Evolutionary conservation across 1,139 yeast genomes (phyloP), one percentile per base, ranked within the genome.

Genomic region (Debaryomycetaceae sp.): DNA sequence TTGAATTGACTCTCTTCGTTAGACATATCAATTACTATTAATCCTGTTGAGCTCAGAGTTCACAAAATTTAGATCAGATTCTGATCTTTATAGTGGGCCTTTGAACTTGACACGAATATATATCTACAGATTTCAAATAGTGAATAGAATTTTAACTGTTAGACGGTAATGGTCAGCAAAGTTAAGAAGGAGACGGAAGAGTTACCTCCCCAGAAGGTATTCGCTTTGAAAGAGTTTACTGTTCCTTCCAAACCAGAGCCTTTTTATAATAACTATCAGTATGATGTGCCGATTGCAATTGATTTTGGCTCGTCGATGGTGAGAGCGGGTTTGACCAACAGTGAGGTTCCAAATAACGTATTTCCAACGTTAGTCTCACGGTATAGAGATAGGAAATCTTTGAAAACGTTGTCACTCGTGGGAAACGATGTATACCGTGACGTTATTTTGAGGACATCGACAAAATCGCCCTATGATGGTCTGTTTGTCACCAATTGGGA

Each of bases 401-500:
- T 73, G 45, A 71, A 73, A 43, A 72, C 83, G 1, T 74, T 84
- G 50, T 79, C 94, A 0, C 72, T 87, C 44, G 81, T 88, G 4
- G 99, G 99, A 1, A 79, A 85, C 51, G 98, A 91, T 58, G 80
- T 83, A 8, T 79, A 73, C 54, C 58, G 87, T 24, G 98, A 91
- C 53, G 75, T 81, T 5, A 66, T 83, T 6, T 75, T 86, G 35
- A 76, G 83, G 46, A 74, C 87, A 19, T 81, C 84, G 37, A 76
- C 87, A 35, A 81, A 79, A 52, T 71, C 87, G 3, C 96, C 97
- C 0, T 92, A 78, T 56, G 98, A 94, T 60, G 96, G 96, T 0
- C 78, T 88, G 3, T 65, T 88, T 50, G 70, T 92, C 30, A 82
- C 95, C 22, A 92, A 91, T 59, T 94, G 98, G 98, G 98, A 94